Percentiles rank a stretch among this genome's conserved stretches.
Evolutionary conservation across 805 yeast species (phyloP).

Genomic region (Saccharomyces paradoxus): DNA sequence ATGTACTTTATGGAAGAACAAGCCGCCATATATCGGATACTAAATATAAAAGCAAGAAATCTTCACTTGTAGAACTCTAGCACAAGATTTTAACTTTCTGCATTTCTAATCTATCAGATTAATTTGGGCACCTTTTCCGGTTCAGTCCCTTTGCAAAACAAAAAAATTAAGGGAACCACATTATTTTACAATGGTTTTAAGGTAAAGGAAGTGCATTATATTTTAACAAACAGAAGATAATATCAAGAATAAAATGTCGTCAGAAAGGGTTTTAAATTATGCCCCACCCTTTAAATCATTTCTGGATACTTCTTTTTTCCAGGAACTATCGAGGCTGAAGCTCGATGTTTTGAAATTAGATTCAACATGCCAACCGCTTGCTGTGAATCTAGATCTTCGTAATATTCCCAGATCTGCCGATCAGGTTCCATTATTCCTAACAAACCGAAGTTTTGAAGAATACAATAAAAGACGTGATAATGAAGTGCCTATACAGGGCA

Average conservation of each 20-base stretch:
- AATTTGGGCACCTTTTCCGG: neutral
- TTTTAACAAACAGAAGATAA: neutral
- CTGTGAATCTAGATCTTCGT: slow-evolving; percentile 21
- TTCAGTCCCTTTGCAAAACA: neutral
- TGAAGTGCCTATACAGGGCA: slow-evolving; percentile 29
- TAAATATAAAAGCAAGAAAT: neutral
- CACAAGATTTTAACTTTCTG: neutral
- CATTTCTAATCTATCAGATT: neutral
- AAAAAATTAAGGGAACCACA: neutral
- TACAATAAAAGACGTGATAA: slow-evolving; percentile 2
- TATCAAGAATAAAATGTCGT: neutral
- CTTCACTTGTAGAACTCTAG: neutral
- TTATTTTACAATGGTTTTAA: neutral
- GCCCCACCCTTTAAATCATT: slow-evolving; percentile 53
- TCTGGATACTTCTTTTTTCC: slow-evolving; percentile 83
- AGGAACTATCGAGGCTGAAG: slow-evolving; percentile 61
- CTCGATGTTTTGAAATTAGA: slow-evolving; percentile 61
- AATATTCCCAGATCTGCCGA: slow-evolving; percentile 10
- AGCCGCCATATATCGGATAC: neutral
- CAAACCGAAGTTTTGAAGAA: slow-evolving; percentile 29
- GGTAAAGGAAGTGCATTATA: neutral
- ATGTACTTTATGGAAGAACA: neutral
- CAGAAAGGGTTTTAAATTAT: slow-evolving; percentile 12
- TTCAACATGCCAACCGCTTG: slow-evolving; percentile 22
- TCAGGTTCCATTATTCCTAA: slow-evolving; percentile 17